These are phyloP conservation scores for Gossypium arboreum DNA, from an alignment of 345 rosid genomes.

Conservation along the genomic window DNA sequence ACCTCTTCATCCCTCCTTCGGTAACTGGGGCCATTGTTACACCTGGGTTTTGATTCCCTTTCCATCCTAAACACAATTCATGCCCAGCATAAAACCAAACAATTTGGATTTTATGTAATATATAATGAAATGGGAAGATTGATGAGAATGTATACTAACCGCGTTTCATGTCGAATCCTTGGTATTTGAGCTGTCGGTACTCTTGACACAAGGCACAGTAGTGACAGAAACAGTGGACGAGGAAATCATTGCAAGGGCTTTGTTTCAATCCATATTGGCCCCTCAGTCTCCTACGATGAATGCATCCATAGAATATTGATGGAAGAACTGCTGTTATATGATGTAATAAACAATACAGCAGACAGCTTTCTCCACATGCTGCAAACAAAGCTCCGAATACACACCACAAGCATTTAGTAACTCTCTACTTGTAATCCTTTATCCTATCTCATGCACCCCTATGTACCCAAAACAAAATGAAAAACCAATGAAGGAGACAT, in stretches of 20 bases:
- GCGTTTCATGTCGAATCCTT: neutral
- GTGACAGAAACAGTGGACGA: neutral
- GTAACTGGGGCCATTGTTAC: constrained; percentile 12
- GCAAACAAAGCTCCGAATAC: neutral
- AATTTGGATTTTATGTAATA: neutral
- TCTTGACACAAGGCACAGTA: neutral
- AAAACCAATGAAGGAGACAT: neutral
- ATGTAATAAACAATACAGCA: neutral
- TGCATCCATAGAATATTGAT: neutral
- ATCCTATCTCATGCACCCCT: too few relatives aligned
- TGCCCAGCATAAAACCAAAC: neutral
- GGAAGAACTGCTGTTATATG: neutral
- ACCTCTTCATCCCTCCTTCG: neutral
- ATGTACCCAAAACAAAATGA: too few relatives aligned
- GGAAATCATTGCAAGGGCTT: neutral
- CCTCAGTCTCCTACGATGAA: neutral
- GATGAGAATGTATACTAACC: neutral
- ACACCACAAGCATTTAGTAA: too few relatives aligned
- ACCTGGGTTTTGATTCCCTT: constrained; percentile 10
- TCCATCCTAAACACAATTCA: constrained; percentile 23
- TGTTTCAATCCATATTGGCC: neutral
- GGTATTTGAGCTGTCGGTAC: neutral
- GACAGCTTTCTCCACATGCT: neutral
- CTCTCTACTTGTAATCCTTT: too few relatives aligned
- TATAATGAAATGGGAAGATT: too few relatives aligned